Evolutionary conservation across 108 stramenopile genomes (phyloP).

Genomic region (Nannochloropsis gaditana): DNA sequence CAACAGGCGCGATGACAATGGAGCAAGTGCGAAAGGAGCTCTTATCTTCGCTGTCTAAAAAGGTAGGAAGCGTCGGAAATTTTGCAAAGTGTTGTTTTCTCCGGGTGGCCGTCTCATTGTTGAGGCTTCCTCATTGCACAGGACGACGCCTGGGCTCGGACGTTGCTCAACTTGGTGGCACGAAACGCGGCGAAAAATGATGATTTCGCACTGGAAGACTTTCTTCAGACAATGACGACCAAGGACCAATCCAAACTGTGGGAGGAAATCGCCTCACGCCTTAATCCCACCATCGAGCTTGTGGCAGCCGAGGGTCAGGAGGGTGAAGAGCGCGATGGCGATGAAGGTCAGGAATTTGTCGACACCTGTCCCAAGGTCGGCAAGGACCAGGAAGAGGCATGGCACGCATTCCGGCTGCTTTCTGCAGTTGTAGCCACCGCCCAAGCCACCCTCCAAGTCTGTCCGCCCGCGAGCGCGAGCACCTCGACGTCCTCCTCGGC

Average conservation of each 20-base stretch:
- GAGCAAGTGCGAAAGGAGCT: constrained; percentile 15
- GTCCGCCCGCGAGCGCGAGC: constrained; percentile 21
- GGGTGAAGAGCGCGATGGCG: not conserved
- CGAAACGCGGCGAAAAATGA: constrained; percentile 20
- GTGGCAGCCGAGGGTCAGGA: not conserved
- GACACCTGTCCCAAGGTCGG: not conserved
- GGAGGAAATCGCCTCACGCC: not conserved
- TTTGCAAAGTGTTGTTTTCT: not conserved
- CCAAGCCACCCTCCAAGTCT: not conserved
- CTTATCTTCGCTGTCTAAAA: not conserved
- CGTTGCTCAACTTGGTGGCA: not conserved
- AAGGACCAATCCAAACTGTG: constrained; percentile 38
- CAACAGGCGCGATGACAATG: not conserved
- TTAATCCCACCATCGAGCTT: constrained; percentile 23
- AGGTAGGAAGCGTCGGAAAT: not conserved
- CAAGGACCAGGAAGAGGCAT: constrained; percentile 17
- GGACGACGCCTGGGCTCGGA: constrained; percentile 10
- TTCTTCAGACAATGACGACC: constrained; percentile 31
- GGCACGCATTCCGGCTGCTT: constrained; percentile 24
- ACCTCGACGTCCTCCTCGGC: constrained; percentile 21
- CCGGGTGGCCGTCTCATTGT: not conserved
- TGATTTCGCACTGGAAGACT: constrained; percentile 29
- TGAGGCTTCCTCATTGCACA: not conserved
- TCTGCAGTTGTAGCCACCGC: constrained; percentile 4
- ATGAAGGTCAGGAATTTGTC: not conserved